Conservation (phyloP, 2,329 filamentous ascomycete genomes). For the Claviceps sp. region DNA sequence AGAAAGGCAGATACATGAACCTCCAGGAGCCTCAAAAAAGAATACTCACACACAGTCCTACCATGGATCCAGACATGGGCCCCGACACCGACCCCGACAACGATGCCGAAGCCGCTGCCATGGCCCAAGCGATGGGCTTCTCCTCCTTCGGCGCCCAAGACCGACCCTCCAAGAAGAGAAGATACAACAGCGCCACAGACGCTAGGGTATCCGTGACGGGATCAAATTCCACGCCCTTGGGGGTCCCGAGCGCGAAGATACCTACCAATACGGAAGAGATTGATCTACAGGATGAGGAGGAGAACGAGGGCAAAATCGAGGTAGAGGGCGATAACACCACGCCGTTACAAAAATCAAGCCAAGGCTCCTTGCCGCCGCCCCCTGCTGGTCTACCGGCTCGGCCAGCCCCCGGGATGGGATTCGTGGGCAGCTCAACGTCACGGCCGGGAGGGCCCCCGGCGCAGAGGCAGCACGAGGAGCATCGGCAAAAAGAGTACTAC, state of each 20-base stretch:
- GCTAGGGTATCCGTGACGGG: slow-evolving; percentile 18
- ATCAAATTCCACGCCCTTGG: slow-evolving; percentile 25
- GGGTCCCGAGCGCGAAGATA: slow-evolving; percentile 9
- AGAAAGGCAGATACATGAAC: background rate
- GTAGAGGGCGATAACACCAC: slow-evolving; percentile 3
- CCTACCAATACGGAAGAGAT: slow-evolving; percentile 32
- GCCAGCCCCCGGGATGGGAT: slow-evolving; percentile 12
- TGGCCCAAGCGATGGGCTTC: slow-evolving; percentile 62
- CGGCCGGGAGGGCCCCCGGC: background rate
- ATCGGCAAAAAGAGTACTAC: slow-evolving; percentile 46
- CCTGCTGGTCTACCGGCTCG: slow-evolving; percentile 20
- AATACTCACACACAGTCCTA: background rate
- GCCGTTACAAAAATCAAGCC: background rate
- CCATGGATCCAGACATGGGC: slow-evolving; percentile 7
- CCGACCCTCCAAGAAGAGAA: slow-evolving; percentile 48
- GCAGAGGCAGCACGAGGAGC: background rate
- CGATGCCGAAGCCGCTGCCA: slow-evolving; percentile 21
- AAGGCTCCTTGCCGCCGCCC: slow-evolving; percentile 14
- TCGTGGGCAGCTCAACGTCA: slow-evolving; percentile 1
- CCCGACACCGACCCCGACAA: slow-evolving; percentile 17
- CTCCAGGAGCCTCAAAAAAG: background rate
- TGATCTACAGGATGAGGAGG: slow-evolving; percentile 23
- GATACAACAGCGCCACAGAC: slow-evolving; percentile 45
- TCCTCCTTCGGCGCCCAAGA: slow-evolving; percentile 49
- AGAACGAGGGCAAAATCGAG: slow-evolving; percentile 8